Percentiles rank a stretch among this genome's conserved stretches.
Conservation (phyloP, 768 basidiomycete genomes). For the Chalciporus chontae region DNA sequence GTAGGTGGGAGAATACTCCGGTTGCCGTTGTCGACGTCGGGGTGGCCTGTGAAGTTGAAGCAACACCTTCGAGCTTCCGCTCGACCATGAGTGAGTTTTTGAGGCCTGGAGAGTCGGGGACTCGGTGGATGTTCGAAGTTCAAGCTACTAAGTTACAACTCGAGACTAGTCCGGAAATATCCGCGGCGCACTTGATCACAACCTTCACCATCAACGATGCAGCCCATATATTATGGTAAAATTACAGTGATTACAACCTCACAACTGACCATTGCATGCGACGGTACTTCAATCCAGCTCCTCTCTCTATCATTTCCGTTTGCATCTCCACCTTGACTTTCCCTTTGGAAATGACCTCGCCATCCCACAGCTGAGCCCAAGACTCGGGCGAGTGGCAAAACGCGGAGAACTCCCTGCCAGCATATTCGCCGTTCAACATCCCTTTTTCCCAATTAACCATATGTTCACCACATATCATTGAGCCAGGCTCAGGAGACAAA, state of each 20-base stretch:
- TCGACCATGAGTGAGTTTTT: conserved; percentile 5
- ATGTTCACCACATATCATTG: conserved; percentile 31
- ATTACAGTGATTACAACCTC: conserved; percentile 8
- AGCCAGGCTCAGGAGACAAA: conserved; percentile 28
- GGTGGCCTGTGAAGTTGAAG: neutral
- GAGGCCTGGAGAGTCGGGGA: too few species aligned
- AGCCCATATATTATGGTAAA: too few species aligned
- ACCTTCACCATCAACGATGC: too few species aligned
- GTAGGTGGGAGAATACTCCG: conserved; percentile 23
- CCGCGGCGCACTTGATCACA: too few species aligned
- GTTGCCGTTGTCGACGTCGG: conserved; percentile 14
- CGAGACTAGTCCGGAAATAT: too few species aligned
- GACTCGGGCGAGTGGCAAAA: conserved; percentile 34
- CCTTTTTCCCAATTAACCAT: conserved; percentile 10
- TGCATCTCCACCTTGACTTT: conserved; percentile 6
- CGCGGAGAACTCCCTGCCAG: neutral
- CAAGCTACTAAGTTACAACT: too few species aligned
- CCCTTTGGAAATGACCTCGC: conserved; percentile 29
- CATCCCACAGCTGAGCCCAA: conserved; percentile 40
- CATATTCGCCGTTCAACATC: neutral
- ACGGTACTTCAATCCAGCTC: neutral
- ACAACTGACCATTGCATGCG: conserved; percentile 25
- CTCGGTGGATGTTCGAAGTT: too few species aligned
- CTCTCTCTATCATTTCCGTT: neutral
- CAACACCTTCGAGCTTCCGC: neutral